Conservation (phyloP, 2,329 filamentous ascomycete genomes). For the Microascus cirrosus region DNA sequence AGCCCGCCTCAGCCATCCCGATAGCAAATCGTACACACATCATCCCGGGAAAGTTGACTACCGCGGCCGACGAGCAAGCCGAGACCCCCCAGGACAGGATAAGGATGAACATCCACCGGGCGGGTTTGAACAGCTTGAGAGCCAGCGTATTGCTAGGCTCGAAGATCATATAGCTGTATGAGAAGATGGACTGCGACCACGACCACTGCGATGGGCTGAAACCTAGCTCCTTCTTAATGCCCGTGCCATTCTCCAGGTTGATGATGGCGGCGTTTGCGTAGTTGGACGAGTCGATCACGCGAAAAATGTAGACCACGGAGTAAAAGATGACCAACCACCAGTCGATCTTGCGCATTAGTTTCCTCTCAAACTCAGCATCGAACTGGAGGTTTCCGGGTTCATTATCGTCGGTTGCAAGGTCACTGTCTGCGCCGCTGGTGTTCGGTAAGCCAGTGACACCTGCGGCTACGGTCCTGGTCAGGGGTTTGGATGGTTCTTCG, state of each 20-base stretch:
- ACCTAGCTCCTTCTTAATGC: conserved; percentile 27
- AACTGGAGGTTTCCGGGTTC: conserved; percentile 15
- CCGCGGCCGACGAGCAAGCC: conserved; percentile 20
- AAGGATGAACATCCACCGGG: conserved; percentile 26
- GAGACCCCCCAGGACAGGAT: conserved; percentile 27
- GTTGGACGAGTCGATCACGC: conserved; percentile 25
- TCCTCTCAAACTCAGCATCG: conserved; percentile 13
- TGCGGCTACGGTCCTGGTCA: background rate
- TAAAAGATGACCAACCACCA: conserved; percentile 16
- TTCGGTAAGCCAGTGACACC: background rate
- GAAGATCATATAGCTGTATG: conserved; percentile 24
- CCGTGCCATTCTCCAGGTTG: conserved; percentile 24
- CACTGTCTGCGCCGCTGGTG: conserved; percentile 11
- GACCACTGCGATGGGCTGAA: conserved; percentile 28
- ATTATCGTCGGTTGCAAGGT: conserved; percentile 19
- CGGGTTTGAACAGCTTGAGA: conserved; percentile 25
- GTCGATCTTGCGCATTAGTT: conserved; percentile 13
- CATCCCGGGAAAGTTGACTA: conserved; percentile 23
- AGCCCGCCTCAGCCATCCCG: conserved; percentile 23
- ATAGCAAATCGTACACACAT: conserved; percentile 25
- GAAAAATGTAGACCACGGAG: conserved; percentile 27
- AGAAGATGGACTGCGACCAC: conserved; percentile 24
- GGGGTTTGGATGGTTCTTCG: background rate
- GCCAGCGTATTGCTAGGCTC: conserved; percentile 27
- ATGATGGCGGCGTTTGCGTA: conserved; percentile 30